Conservation (phyloP, 208 protist species). For the Leishmania gerbilli region DNA sequence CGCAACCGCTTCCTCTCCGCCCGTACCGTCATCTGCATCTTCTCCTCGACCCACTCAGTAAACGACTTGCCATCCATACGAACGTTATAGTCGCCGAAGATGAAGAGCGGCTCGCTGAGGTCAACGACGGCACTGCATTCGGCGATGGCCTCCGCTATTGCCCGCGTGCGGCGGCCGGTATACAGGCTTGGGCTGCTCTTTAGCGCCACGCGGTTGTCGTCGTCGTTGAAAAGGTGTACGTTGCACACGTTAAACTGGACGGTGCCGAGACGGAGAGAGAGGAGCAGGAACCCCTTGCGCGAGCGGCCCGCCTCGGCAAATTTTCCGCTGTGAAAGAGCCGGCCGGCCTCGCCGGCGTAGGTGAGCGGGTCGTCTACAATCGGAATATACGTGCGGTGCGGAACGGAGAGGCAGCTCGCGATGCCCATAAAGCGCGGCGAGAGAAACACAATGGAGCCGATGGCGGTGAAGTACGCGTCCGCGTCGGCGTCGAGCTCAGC, state of each 20-base stretch:
- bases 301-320: slow-evolving; percentile 59
- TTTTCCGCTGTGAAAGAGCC: slow-evolving; percentile 60
- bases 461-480: slow-evolving; percentile 54
- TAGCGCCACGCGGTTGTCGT: slow-evolving; percentile 54
- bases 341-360: slow-evolving; percentile 57
- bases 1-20: slow-evolving; percentile 46
- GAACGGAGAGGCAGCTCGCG: slow-evolving; percentile 74
- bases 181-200: slow-evolving; percentile 55
- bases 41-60: slow-evolving; percentile 36
- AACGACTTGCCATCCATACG: slow-evolving; percentile 56
- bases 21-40: slow-evolving; percentile 40
- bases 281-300: slow-evolving; percentile 78
- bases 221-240: slow-evolving; percentile 78
- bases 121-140: slow-evolving; percentile 54
- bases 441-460: slow-evolving; percentile 74
- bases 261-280: slow-evolving; percentile 74
- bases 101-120: slow-evolving; percentile 65
- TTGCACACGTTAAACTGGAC: slow-evolving; percentile 70
- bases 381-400: slow-evolving; percentile 78
- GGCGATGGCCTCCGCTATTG: slow-evolving; percentile 61
- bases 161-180: slow-evolving; percentile 42
- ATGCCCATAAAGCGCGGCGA: slow-evolving; percentile 73
- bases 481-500: slow-evolving; percentile 25
- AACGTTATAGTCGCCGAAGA: slow-evolving; percentile 83
- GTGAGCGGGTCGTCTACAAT: slow-evolving; percentile 73